Evolutionary conservation across 2,329 filamentous ascomycete species (phyloP).

Genomic region (Aspergillus bombycis): DNA sequence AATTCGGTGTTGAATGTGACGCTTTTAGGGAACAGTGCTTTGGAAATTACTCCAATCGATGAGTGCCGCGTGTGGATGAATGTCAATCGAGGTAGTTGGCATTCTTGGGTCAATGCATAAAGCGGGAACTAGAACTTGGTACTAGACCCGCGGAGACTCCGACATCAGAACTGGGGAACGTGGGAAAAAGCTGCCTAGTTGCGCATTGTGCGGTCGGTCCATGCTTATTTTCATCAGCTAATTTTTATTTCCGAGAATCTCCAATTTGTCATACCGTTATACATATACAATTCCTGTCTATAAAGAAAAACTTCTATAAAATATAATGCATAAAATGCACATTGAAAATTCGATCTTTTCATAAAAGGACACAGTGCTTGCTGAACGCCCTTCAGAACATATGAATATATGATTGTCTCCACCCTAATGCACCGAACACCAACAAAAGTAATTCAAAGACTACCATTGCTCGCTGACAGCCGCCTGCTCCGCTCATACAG

Average conservation of each 20-base stretch:
- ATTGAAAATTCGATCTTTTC: neutral
- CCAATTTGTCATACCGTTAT: too few species aligned
- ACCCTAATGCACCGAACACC: constrained; percentile 13
- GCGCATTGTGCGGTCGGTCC: neutral
- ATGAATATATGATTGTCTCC: constrained; percentile 17
- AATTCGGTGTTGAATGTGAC: neutral
- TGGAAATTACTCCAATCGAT: constrained; percentile 9
- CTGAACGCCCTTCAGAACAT: constrained; percentile 11
- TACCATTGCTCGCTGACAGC: constrained; percentile 42
- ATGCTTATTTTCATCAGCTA: neutral
- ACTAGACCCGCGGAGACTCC: constrained; percentile 15
- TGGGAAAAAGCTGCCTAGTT: constrained; percentile 2
- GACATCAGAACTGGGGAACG: constrained; percentile 9
- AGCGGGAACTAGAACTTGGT: constrained; percentile 21
- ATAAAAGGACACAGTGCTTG: constrained; percentile 2
- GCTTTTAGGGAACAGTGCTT: neutral
- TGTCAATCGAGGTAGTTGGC: constrained; percentile 20
- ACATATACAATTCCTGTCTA: neutral
- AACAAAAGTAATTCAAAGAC: constrained; percentile 28
- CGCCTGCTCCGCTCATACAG: constrained; percentile 76
- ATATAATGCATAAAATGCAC: neutral
- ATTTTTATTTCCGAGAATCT: neutral
- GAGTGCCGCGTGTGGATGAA: constrained; percentile 16
- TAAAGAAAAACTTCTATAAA: neutral
- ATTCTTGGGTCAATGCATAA: constrained; percentile 18